Base-by-base conservation (phyloP, 1,139 yeast genomes). In the Pichia sp. region DNA sequence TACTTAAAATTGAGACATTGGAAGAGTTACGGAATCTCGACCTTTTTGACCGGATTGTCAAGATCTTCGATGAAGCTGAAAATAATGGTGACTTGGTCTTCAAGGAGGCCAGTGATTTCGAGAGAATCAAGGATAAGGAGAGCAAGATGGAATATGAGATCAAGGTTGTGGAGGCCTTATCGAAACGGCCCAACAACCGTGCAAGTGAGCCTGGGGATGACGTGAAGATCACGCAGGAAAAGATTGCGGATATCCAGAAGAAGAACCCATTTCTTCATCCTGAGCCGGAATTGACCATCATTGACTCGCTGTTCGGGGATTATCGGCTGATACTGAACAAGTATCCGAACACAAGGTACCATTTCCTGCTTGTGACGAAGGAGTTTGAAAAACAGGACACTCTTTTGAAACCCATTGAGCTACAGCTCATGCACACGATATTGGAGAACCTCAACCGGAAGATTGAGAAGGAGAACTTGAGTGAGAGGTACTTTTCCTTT, bases 341-440 rank as follows among this genome's bases (percentile, higher is more conserved):
- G 70, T 93, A 78, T 69, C 96, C 97, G 1, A 86, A 90, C 43
- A 81, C 86, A 5, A 82, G 90, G 43, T 79, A 82, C 63, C 99
- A 93, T 67, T 79, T 89, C 58, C 74, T 93, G 72, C 65, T 90
- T 53, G 81, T 92, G 11, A 90, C 98, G 2, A 85, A 81, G 59
- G 78, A 82, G 52, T 87, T 84, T 70, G 79, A 80, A 61, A 76
- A 87, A 2, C 98, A 93, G 70, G 77, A 79, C 40, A 74, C 88
- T 0, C 87, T 96, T 8, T 73, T 93, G 57, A 76, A 82, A 15
- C 87, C 90, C 19, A 65, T 71, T 15, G 97, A 92, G 64, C 74
- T 93, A 57, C 68, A 72, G 45, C 81, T 84, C 0, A 75, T 87
- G 4, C 81, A 79, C 67, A 68, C 78, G 4, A 72, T 87, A 23